These are phyloP conservation scores for Cruciata laevipes DNA, from an alignment of 257 asterid genomes.

Conservation along the genomic window DNA sequence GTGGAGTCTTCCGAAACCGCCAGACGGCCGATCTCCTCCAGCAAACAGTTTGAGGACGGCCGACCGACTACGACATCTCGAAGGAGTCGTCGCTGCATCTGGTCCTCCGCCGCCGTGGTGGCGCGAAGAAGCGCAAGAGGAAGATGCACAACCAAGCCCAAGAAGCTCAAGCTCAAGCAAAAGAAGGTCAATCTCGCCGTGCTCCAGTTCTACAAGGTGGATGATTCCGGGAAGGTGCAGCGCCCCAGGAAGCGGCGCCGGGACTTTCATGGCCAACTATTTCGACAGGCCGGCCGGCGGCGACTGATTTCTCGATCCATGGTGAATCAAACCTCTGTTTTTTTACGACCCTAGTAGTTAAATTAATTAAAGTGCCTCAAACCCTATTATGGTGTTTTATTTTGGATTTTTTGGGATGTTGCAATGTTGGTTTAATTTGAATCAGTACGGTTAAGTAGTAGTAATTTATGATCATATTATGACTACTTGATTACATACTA, in stretches of 20 bases:
- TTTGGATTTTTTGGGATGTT: too few relatives aligned
- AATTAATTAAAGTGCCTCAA: too few relatives aligned
- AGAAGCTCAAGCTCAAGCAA: neutral
- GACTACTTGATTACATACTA: too few relatives aligned
- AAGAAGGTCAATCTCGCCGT: neutral
- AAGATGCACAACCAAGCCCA: neutral
- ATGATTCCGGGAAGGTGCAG: neutral
- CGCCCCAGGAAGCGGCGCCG: neutral
- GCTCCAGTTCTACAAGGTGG: neutral
- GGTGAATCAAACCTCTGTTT: too few relatives aligned
- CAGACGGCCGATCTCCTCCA: neutral
- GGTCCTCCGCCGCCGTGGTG: neutral
- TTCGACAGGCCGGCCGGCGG: neutral
- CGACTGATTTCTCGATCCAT: neutral
- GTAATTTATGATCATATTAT: too few relatives aligned
- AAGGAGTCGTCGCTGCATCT: neutral
- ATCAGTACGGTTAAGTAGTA: too few relatives aligned
- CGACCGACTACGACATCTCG: neutral
- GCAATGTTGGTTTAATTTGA: too few relatives aligned
- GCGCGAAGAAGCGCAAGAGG: neutral
- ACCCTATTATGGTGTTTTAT: too few relatives aligned
- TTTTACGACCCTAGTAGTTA: too few relatives aligned
- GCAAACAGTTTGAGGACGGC: neutral
- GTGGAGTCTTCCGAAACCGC: too few relatives aligned
- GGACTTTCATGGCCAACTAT: neutral